phyloP scores from a whole-genome alignment of 2,329 filamentous ascomycete genomes.

The Fusarium lateritium region DNA sequence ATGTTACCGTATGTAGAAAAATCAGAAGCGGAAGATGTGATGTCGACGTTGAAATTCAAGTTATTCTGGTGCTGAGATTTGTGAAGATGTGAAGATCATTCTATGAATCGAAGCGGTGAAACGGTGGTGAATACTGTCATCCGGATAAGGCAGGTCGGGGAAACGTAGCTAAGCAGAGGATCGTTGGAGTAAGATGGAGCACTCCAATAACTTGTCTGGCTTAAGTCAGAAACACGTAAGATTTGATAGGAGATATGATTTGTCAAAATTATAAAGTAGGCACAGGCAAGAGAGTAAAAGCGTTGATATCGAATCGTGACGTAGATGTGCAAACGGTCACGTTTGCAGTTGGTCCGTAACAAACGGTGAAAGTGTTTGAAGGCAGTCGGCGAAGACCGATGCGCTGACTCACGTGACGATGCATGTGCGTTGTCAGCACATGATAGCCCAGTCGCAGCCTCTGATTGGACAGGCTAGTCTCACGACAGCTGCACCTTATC shows the following conservation, averaged over 20 bases:
- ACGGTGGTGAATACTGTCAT: conserved; percentile 22
- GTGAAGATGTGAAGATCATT: conserved; percentile 4
- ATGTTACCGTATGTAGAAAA: conserved; percentile 42
- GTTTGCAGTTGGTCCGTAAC: conserved; percentile 23
- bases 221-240: conserved; percentile 1
- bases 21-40: background rate
- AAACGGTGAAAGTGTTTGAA: conserved; percentile 25
- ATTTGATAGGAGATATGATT: background rate
- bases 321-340: conserved; percentile 31
- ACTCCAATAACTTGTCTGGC: background rate
- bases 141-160: conserved; percentile 43
- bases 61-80: background rate
- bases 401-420: conserved; percentile 37
- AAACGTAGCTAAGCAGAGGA: conserved; percentile 23
- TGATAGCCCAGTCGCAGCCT: conserved; percentile 6
- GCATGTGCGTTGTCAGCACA: conserved; percentile 11
- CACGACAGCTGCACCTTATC: conserved; percentile 28
- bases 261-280: background rate
- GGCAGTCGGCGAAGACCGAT: conserved; percentile 19
- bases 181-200: conserved; percentile 13
- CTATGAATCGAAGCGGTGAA: conserved; percentile 15
- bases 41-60: background rate
- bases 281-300: background rate
- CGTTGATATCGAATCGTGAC: conserved; percentile 13
- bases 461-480: conserved; percentile 35